Evolutionary conservation across 257 asterid genomes (phyloP), one percentile per base, ranked within the genome.

Genomic region (Ilex asprella): DNA sequence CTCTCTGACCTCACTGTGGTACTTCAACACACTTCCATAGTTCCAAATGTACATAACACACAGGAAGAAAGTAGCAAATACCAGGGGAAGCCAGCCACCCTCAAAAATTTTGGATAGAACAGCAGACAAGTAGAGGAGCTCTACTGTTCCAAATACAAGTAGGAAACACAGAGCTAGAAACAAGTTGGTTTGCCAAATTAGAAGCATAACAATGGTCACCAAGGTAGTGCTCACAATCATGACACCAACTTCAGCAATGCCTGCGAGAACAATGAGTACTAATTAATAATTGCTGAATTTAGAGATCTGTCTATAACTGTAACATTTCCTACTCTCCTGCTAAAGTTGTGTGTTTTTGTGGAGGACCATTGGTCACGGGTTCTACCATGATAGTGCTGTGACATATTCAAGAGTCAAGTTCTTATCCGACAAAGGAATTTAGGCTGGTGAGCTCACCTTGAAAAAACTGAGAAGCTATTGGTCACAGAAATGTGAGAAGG

Each of bases 1-100:
- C 30, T 81, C 82, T 1, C 88, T 81, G 12, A 93, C 92, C 67
- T 93, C 99, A 10, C 90, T 87, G 9, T 77, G 90, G 76, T 93
- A 93, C 76, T 89, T 89, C 50, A 89, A 39, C 54, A 89, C 90
- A 16, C 96, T 93, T 2, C 99, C 97, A 9, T 93, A 93, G 70
- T 93, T 89, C 97, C 99, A 89, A 1, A 79, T 79, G 71, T 89
- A 89, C 99, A 89, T 93, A 12, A 84, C 59, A 11, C 84, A 75
- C 30, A 93, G 96, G 75, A 93, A 89, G 73, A 84, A 75, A 7
- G 84, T 64, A 11, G 97, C 97, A 54, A 87, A 89, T 16, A 67
- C 95, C 10, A 93, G 77, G 0, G 97, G 97, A 62, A 93, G 86
- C 99, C 99, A 93, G 39, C 99, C 99, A n/a, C 99, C 99, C 66